Conservation (phyloP, 148 eudicot species). For the Vaccinium vitisidaea region DNA sequence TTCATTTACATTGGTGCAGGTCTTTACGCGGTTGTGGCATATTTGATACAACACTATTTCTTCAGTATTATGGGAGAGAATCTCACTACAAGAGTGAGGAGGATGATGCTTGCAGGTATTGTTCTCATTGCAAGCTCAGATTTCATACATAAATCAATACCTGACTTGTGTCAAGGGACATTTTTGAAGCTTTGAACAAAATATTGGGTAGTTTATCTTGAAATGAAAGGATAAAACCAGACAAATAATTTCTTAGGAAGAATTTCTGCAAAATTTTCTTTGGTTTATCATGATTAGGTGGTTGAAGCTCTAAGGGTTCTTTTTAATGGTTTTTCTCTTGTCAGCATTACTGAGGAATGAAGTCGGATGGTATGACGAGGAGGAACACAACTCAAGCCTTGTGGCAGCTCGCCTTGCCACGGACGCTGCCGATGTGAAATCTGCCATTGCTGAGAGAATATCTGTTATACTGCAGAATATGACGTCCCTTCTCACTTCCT, state of each 20-base stretch:
- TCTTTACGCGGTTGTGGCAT: slow-evolving; percentile 89
- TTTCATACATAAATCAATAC: neutral
- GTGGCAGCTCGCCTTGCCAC: slow-evolving; percentile 90
- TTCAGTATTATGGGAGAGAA: slow-evolving; percentile 99
- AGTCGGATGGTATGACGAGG: slow-evolving; percentile 99
- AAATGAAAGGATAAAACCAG: neutral
- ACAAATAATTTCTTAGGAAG: neutral
- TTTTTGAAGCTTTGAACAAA: neutral
- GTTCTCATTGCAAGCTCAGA: neutral
- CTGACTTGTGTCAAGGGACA: neutral
- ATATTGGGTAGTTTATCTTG: neutral
- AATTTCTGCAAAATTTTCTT: neutral
- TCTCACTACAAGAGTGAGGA: slow-evolving; percentile 90
- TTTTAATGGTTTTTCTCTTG: neutral
- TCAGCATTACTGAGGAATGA: slow-evolving; percentile 95
- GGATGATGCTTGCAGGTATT: slow-evolving; percentile 99
- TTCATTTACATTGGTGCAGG: slow-evolving; percentile 97
- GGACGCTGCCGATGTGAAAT: slow-evolving; percentile 96
- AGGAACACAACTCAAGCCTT: slow-evolving; percentile 97
- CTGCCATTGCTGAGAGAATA: slow-evolving; percentile 98
- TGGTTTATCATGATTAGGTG: neutral
- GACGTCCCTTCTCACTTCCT: slow-evolving; percentile 97
- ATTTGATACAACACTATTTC: slow-evolving; percentile 96
- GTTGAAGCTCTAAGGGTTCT: neutral
- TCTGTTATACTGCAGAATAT: slow-evolving; percentile 93